Conservation (phyloP, 1,284 basidiomycete species). For the Rhodotorula sp. region DNA sequence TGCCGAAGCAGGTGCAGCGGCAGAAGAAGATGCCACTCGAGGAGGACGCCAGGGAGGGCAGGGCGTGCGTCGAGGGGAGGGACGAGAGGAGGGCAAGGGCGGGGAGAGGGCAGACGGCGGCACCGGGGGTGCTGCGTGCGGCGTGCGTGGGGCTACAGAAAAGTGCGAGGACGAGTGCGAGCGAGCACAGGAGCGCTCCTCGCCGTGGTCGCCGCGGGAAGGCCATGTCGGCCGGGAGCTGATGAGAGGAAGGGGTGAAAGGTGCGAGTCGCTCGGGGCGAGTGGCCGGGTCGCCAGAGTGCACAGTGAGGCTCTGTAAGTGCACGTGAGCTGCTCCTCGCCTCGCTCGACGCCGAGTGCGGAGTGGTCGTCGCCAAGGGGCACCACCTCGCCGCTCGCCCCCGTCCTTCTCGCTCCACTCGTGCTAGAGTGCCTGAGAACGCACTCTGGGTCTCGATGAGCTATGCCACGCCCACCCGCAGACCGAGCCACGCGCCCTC, state of each 20-base stretch:
- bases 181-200: neutral
- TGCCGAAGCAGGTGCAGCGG: slow-evolving; percentile 72
- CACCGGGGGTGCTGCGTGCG: too few species aligned
- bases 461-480: slow-evolving; percentile 8
- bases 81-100: slow-evolving; percentile 1
- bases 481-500: slow-evolving; percentile 10
- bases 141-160: neutral
- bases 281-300: neutral
- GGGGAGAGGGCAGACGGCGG: neutral
- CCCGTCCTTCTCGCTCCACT: neutral
- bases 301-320: too few species aligned
- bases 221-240: neutral
- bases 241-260: neutral
- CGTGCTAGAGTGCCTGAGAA: neutral
- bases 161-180: neutral
- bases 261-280: neutral
- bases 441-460: neutral
- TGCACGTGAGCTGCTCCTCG: too few species aligned
- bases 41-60: slow-evolving; percentile 4
- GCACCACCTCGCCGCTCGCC: neutral
- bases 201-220: neutral
- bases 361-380: neutral
- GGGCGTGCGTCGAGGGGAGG: neutral
- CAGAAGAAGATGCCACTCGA: slow-evolving; percentile 41
- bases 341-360: too few species aligned